A percentile compares a stretch with the other conserved stretches of the same genome.
Conservation (phyloP, 768 basidiomycete species). For the Rhizopogon vesiculosus region DNA sequence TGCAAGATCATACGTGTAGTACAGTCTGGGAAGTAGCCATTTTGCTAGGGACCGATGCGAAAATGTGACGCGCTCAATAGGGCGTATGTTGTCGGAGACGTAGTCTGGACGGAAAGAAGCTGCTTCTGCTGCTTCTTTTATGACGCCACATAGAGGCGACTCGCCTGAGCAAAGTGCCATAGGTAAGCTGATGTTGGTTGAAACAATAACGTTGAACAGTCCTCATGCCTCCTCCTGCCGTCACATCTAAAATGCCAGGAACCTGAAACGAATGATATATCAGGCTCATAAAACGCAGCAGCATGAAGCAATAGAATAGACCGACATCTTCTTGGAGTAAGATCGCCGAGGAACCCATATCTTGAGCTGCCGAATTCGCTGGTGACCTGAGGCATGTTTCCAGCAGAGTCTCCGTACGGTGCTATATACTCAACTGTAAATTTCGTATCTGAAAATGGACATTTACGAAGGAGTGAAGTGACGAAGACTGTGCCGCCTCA, state of each 20-base stretch:
- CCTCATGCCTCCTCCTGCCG: constrained; percentile 37
- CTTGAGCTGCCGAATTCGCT: neutral
- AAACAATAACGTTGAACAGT: too few species aligned
- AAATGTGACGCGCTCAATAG: constrained; percentile 35
- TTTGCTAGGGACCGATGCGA: constrained; percentile 37
- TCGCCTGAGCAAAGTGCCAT: constrained; percentile 18
- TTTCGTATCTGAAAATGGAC: too few species aligned
- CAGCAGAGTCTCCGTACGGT: too few species aligned
- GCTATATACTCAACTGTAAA: too few species aligned
- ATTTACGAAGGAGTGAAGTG: too few species aligned
- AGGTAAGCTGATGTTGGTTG: too few species aligned
- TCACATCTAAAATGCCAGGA: constrained; percentile 36
- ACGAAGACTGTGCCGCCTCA: too few species aligned
- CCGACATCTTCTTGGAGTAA: constrained; percentile 35
- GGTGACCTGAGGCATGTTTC: too few species aligned
- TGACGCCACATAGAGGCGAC: constrained; percentile 29
- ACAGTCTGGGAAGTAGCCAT: constrained; percentile 42
- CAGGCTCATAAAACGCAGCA: neutral
- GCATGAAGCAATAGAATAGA: constrained; percentile 1
- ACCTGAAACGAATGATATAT: neutral
- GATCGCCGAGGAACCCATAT: constrained; percentile 41
- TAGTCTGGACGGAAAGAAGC: constrained; percentile 35
- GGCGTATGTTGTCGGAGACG: constrained; percentile 25
- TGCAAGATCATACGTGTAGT: constrained; percentile 40
- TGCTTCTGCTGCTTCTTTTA: constrained; percentile 40